A percentile compares a stretch with the other conserved stretches of the same genome.
phyloP scores from a whole-genome alignment of 768 basidiomycete genomes.

The Psilocybe tampanensis region DNA sequence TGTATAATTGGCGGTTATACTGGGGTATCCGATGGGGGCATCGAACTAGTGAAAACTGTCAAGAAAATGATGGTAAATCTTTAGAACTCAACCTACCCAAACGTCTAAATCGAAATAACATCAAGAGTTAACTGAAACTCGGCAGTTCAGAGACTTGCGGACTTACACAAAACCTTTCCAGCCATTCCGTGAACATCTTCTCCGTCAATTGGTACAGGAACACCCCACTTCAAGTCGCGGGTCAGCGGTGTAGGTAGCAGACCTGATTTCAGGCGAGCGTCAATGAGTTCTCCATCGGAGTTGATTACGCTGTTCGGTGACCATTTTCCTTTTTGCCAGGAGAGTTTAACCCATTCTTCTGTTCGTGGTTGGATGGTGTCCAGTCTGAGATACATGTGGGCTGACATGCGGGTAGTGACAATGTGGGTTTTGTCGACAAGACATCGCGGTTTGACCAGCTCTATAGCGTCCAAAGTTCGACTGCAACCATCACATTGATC shows the following conservation, averaged over 20 bases:
- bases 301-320: slow-evolving; percentile 91
- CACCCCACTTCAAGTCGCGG: slow-evolving; percentile 94
- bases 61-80: neutral
- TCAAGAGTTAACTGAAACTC: slow-evolving; percentile 5
- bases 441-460: slow-evolving; percentile 94
- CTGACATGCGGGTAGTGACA: slow-evolving; percentile 73
- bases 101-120: slow-evolving; percentile 59
- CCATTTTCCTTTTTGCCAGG: slow-evolving; percentile 87
- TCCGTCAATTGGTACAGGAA: slow-evolving; percentile 82
- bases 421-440: slow-evolving; percentile 80
- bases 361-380: slow-evolving; percentile 80
- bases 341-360: slow-evolving; percentile 86
- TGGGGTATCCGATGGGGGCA: slow-evolving; percentile 94
- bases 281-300: slow-evolving; percentile 83
- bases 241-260: slow-evolving; percentile 90
- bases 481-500: slow-evolving; percentile 97
- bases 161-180: slow-evolving; percentile 94
- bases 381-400: slow-evolving; percentile 91
- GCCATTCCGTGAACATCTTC: slow-evolving; percentile 85
- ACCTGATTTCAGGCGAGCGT: slow-evolving; percentile 84
- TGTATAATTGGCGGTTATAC: slow-evolving; percentile 95
- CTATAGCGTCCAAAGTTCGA: slow-evolving; percentile 90
- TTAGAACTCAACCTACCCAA: slow-evolving; percentile 64
- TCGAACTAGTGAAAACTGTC: slow-evolving; percentile 69
- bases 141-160: neutral